Conservation (phyloP, 805 yeast species). For the Yamadazyma ubonensis region DNA sequence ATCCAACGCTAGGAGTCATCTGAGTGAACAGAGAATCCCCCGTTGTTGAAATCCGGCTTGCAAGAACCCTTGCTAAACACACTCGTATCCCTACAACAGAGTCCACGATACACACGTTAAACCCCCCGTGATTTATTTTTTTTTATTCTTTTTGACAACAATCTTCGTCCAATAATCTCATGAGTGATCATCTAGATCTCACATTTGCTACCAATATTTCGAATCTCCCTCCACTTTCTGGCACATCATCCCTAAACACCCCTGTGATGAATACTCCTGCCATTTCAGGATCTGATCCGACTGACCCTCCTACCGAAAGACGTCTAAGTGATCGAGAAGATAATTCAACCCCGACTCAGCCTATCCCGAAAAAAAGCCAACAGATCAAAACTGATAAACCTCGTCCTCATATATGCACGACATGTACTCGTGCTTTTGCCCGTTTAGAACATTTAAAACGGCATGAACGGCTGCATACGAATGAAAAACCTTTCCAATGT, state of each 20-base stretch:
- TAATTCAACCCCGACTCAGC: conserved; percentile 38
- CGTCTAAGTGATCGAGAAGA: neutral
- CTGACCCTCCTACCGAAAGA: neutral
- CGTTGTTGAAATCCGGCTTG: too few species aligned
- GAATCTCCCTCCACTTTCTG: neutral
- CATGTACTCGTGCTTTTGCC: conserved; percentile 95
- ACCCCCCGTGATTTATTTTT: neutral
- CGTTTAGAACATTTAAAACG: conserved; percentile 91
- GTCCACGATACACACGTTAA: too few species aligned
- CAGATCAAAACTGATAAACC: conserved; percentile 89
- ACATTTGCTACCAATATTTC: conserved; percentile 2
- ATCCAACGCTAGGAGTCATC: conserved; percentile 4
- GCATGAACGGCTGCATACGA: conserved; percentile 91
- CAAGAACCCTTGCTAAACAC: too few species aligned
- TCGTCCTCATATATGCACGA: conserved; percentile 84
- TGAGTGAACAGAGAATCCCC: conserved; percentile 2
- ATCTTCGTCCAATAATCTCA: neutral
- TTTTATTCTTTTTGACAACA: neutral
- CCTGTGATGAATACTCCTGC: neutral
- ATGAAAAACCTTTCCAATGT: conserved; percentile 94
- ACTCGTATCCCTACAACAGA: too few species aligned
- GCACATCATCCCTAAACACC: neutral
- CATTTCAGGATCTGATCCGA: neutral
- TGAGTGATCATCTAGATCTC: conserved; percentile 6
- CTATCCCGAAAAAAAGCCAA: conserved; percentile 84